Conservation (phyloP, 805 yeast species). For the Cyberlindnera meyerae region DNA sequence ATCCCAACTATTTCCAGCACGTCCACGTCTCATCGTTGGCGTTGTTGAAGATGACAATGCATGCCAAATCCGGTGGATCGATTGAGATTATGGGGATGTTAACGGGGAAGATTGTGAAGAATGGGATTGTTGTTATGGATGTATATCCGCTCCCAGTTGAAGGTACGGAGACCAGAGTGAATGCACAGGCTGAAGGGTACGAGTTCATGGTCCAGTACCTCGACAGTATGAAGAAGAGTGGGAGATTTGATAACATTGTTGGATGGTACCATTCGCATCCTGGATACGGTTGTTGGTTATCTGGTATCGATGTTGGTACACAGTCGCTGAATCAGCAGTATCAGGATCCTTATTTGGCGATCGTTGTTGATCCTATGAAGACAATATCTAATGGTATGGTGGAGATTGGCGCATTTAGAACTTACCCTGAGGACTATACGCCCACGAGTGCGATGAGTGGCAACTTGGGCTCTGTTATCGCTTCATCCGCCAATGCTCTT, state of each 20-base stretch:
- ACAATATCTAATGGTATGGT: conserved; percentile 58
- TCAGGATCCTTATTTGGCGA: conserved; percentile 88
- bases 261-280: conserved; percentile 99
- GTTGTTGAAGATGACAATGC: conserved; percentile 67
- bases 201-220: conserved; percentile 90
- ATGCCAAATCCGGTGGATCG: conserved; percentile 78
- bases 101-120: conserved; percentile 63
- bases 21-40: conserved; percentile 69
- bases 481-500: conserved; percentile 13
- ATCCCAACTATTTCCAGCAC: conserved; percentile 56
- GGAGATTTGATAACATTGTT: conserved; percentile 65
- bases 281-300: conserved; percentile 94
- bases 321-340: conserved; percentile 79
- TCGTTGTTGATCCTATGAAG: conserved; percentile 80
- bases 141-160: conserved; percentile 86
- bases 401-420: conserved; percentile 86
- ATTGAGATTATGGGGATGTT: conserved; percentile 96
- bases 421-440: conserved; percentile 41
- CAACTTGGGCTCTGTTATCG: conserved; percentile 8
- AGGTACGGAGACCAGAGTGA: conserved; percentile 94
- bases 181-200: conserved; percentile 90
- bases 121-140: conserved; percentile 66
- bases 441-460: conserved; percentile 7
- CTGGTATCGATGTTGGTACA: conserved; percentile 90
- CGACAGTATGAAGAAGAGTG: conserved; percentile 46